Percentiles rank a stretch among this genome's conserved stretches.
These are phyloP conservation scores for Xerophyta viscosa DNA, from an alignment of 106 monocot species.

Conservation along the genomic window DNA sequence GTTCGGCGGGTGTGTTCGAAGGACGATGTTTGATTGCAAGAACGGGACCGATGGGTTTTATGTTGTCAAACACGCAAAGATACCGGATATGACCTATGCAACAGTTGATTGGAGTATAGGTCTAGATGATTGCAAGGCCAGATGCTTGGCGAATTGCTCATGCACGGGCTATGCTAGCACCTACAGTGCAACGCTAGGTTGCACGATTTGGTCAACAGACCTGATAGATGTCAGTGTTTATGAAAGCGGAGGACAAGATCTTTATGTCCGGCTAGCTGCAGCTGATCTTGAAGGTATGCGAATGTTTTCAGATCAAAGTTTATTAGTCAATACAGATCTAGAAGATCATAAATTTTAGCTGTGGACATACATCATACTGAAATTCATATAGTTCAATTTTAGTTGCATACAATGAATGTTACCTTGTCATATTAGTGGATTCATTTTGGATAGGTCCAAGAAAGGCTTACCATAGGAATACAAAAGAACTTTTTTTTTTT, in stretches of 20 bases:
- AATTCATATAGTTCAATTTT: too few relatives aligned
- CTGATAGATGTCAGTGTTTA: constrained; percentile 23
- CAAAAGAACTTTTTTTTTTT: too few relatives aligned
- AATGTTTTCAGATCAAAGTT: not conserved
- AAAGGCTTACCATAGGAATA: too few relatives aligned
- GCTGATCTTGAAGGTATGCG: constrained; percentile 29
- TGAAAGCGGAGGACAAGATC: constrained; percentile 20
- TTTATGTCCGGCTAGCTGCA: constrained; percentile 22
- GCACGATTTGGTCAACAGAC: constrained; percentile 19
- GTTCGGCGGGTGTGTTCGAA: constrained; percentile 5
- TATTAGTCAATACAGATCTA: not conserved
- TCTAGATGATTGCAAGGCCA: constrained; percentile 14
- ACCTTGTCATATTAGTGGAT: too few relatives aligned
- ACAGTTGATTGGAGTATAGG: constrained; percentile 7
- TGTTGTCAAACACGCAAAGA: constrained; percentile 4
- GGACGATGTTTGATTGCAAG: constrained; percentile 11
- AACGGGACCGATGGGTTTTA: constrained; percentile 27
- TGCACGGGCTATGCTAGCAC: constrained; percentile 28
- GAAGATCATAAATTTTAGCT: too few relatives aligned
- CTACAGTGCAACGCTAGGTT: constrained; percentile 15
- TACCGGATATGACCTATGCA: constrained; percentile 18
- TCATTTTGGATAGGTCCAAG: too few relatives aligned
- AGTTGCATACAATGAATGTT: too few relatives aligned
- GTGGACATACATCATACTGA: too few relatives aligned
- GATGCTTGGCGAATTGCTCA: constrained; percentile 25